A percentile compares a stretch with the other conserved stretches of the same genome.
Conservation (phyloP, 371 early-diverging fungal genomes). For the Zopfochytrium polystomum region DNA sequence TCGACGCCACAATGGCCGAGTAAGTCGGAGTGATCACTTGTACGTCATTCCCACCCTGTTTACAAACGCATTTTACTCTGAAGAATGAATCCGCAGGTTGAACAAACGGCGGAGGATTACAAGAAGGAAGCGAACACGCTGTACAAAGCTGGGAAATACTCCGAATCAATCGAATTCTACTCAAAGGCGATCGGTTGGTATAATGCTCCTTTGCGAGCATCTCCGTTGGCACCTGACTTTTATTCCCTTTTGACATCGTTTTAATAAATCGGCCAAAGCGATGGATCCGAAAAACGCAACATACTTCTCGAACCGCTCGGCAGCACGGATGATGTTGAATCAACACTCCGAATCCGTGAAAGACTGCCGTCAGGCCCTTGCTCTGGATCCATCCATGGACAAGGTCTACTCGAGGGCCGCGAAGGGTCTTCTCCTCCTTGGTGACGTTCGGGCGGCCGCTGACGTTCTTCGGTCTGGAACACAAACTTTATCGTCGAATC, state of each 20-base stretch:
- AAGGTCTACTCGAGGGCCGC: conserved; percentile 71
- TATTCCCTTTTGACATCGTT: background rate
- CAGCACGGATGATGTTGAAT: conserved; percentile 71
- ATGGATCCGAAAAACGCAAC: conserved; percentile 60
- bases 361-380: conserved; percentile 68
- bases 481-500: too few species aligned
- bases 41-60: too few species aligned
- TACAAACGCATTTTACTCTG: too few species aligned
- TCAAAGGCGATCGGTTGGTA: conserved; percentile 40
- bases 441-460: conserved; percentile 32
- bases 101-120: conserved; percentile 33
- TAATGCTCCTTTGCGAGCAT: background rate
- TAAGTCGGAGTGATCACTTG: too few species aligned
- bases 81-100: too few species aligned
- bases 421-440: conserved; percentile 69
- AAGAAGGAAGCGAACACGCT: conserved; percentile 40
- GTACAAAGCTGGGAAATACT: conserved; percentile 39
- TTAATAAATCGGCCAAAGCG: background rate
- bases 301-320: conserved; percentile 78
- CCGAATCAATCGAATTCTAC: conserved; percentile 40
- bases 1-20: too few species aligned
- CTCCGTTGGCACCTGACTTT: background rate
- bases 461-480: too few species aligned
- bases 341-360: conserved; percentile 61
- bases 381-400: conserved; percentile 60